Base-by-base conservation (phyloP, 371 early-diverging fungal species). In the Rhizopus delemar region DNA sequence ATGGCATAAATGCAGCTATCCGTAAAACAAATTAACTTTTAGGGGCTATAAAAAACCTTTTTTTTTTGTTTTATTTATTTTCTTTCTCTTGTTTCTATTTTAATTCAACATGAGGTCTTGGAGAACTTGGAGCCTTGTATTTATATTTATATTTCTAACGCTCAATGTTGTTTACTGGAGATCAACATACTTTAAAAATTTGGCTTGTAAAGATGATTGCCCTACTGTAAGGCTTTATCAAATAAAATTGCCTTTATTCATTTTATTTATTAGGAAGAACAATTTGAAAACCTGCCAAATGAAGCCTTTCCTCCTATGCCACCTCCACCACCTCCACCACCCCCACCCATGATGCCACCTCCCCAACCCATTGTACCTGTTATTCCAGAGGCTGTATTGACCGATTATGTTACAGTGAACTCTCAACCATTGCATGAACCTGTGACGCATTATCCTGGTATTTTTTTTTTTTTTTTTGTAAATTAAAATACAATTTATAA, bases 371-470 rank as follows among this genome's bases (percentile, higher is more conserved):
- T 16, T 36, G 16, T 36, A 22, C 57, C 53, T 43, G 46, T 41
- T 52, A 15, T 39, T 43, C 35, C 45, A 12, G 68, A 68, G 46
- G 52, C 56, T 29, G 31, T 49, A 2, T 33, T 68, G 28, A n/a
- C 22, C 13, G 43, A 32, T 22, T 51, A 59, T 53, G 32, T 56
- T 6, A 16, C 38, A 4, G 32, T 41, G 6, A 55, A 60, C 28
- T 46, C 57, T 12, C 68, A 68, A 46, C 68, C 68, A 3, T 38
- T 63, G 0, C 13, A 49, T 33, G 49, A 66, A 8, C 70, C 70
- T 12, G 35, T 60, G 4, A 59, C 70, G 13, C 63, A 57, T 46
- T 59, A 63, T 50, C 70, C 70, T 28, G 60, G 70, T 70, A 63
- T 15, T 2, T n/a, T 38, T 16, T 46, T 2, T 35, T 46, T 15